Percentiles rank a stretch among this genome's conserved stretches.
These are phyloP conservation scores for Annona cherimola DNA, from an alignment of 164 flowering plant species.

Conservation along the genomic window DNA sequence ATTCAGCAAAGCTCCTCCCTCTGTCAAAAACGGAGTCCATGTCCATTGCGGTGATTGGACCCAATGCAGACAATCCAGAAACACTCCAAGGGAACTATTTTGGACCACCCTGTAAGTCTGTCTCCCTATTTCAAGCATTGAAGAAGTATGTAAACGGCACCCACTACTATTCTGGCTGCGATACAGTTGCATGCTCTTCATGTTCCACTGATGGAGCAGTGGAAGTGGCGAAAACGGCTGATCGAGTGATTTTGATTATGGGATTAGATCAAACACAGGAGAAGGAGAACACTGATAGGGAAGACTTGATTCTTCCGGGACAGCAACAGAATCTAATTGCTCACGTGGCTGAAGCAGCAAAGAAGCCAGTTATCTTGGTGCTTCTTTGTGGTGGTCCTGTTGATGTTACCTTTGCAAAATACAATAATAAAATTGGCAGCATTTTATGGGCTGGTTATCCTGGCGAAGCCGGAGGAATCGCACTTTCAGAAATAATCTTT, in stretches of 20 bases:
- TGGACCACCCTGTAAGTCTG: slow-evolving; percentile 55
- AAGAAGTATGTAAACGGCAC: slow-evolving; percentile 30
- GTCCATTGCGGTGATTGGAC: slow-evolving; percentile 70
- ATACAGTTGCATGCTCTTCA: slow-evolving; percentile 39
- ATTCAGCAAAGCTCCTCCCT: slow-evolving; percentile 52
- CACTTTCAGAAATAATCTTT: slow-evolving; percentile 70
- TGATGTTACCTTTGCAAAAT: slow-evolving; percentile 68
- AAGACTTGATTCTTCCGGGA: slow-evolving; percentile 60
- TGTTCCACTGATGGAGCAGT: slow-evolving; percentile 41
- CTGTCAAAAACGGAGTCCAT: slow-evolving; percentile 28
- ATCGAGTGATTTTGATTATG: slow-evolving; percentile 62
- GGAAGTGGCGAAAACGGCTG: slow-evolving; percentile 46
- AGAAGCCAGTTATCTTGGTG: slow-evolving; percentile 64
- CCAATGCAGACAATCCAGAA: slow-evolving; percentile 47
- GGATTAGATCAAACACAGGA: slow-evolving; percentile 77
- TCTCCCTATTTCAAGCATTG: slow-evolving; percentile 47
- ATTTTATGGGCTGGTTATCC: slow-evolving; percentile 96
- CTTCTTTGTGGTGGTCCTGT: slow-evolving; percentile 73
- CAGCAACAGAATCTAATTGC: slow-evolving; percentile 50
- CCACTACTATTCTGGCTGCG: slow-evolving; percentile 44
- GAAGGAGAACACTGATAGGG: slow-evolving; percentile 52
- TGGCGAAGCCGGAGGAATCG: slow-evolving; percentile 73
- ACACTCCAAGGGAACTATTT: slow-evolving; percentile 62
- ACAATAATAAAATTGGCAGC: slow-evolving; percentile 45
- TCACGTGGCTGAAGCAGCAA: slow-evolving; percentile 51